phyloP scores from a whole-genome alignment of 768 basidiomycete genomes.

The Kwoniella mangroviensis region DNA sequence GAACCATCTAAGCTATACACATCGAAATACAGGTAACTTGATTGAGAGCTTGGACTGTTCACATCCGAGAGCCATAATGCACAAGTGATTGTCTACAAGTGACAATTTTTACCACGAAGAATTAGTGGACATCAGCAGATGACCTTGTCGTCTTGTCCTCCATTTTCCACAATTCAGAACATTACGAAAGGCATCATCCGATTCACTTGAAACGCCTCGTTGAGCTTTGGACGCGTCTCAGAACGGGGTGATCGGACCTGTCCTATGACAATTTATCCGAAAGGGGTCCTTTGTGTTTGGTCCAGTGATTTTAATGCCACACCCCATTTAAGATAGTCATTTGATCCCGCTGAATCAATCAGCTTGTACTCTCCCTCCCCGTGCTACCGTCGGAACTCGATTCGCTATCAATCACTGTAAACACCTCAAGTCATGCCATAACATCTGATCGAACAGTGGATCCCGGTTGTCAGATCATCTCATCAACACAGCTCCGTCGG shows the following conservation, averaged over 20 bases:
- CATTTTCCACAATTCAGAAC: not conserved
- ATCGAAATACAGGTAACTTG: no score
- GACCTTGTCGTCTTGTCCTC: not conserved
- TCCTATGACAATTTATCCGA: not conserved
- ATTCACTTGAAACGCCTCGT: constrained; percentile 4
- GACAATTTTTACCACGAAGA: not conserved
- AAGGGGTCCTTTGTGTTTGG: not conserved
- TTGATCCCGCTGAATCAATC: not conserved
- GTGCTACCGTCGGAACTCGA: constrained; percentile 25
- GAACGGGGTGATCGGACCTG: not conserved
- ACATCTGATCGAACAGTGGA: not conserved
- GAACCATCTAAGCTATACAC: not conserved
- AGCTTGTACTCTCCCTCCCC: not conserved
- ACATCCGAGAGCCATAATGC: no score
- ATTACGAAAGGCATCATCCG: not conserved
- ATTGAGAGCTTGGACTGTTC: no score
- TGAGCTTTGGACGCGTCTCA: constrained; percentile 2
- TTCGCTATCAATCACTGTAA: constrained; percentile 1
- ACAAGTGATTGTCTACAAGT: no score
- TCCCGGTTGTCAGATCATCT: not conserved
- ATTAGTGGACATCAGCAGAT: not conserved
- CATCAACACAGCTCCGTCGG: not conserved
- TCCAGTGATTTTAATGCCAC: not conserved
- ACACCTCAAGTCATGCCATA: not conserved
- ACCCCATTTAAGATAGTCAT: not conserved